Conservation (phyloP, 2,329 filamentous ascomycete species). For the Aspergillus arachidicola region DNA sequence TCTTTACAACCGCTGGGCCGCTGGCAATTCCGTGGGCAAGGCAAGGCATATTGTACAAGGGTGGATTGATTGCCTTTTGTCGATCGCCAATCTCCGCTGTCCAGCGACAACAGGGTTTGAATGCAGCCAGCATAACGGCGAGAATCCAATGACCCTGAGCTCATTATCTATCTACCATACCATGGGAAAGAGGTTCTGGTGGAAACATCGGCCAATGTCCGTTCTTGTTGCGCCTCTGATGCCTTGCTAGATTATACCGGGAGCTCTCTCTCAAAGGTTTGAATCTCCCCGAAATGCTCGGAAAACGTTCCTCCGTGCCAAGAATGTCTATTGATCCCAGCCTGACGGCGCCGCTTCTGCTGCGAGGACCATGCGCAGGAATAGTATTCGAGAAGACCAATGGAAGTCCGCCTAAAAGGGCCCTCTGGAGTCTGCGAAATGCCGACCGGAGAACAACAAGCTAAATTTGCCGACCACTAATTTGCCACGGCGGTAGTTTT, state of each 20-base stretch:
- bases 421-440: neutral
- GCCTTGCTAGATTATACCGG: neutral
- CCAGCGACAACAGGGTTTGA: neutral
- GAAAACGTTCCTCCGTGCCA: neutral
- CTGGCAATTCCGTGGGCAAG: neutral
- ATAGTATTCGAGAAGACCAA: neutral
- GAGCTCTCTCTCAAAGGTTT: neutral
- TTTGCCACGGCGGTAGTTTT: neutral
- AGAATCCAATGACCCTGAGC: neutral
- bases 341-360: neutral
- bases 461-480: neutral
- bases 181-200: neutral
- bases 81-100: neutral
- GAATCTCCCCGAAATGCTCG: neutral
- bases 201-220: no score
- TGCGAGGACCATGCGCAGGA: neutral
- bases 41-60: neutral
- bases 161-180: neutral
- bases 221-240: neutral
- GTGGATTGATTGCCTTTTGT: neutral
- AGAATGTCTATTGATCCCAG: neutral
- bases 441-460: neutral
- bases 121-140: no score
- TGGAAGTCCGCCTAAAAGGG: neutral
- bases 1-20: neutral